Conservation (phyloP, 345 rosid species). For the Brassica rapa region DNA sequence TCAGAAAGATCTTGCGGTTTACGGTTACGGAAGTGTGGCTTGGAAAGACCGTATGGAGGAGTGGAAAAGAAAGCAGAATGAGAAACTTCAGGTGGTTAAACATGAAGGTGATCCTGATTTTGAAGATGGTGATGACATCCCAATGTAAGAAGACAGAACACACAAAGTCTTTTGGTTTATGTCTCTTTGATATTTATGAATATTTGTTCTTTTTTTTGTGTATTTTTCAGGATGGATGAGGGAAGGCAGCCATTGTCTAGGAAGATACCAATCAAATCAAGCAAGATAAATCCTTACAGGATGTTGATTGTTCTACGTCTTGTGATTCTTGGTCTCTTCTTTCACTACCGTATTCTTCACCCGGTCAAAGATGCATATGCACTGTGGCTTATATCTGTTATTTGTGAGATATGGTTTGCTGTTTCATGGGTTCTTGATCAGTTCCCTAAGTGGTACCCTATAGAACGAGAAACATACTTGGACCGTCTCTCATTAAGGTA, state of each 20-base stretch:
- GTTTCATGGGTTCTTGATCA: slow-evolving; percentile 99
- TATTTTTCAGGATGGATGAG: slow-evolving; percentile 88
- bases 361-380: slow-evolving; percentile 90
- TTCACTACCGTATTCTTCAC: slow-evolving; percentile 91
- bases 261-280: slow-evolving; percentile 87
- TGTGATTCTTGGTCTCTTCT: slow-evolving; percentile 83
- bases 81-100: slow-evolving; percentile 85
- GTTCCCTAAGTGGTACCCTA: slow-evolving; percentile 97
- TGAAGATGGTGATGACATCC: slow-evolving; percentile 81
- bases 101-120: slow-evolving; percentile 77
- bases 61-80: slow-evolving; percentile 87
- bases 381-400: slow-evolving; percentile 94
- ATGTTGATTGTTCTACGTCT: slow-evolving; percentile 82
- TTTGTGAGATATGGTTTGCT: slow-evolving; percentile 98
- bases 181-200: slow-evolving; percentile 19
- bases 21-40: slow-evolving; percentile 97
- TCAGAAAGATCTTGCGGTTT: slow-evolving; percentile 82
- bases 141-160: slow-evolving; percentile 59
- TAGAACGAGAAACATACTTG: slow-evolving; percentile 86
- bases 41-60: slow-evolving; percentile 99
- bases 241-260: slow-evolving; percentile 99
- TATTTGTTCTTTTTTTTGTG: slow-evolving; percentile 7
- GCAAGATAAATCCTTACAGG: slow-evolving; percentile 97
- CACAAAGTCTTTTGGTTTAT: not conserved
- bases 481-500: slow-evolving; percentile 93